phyloP scores from a whole-genome alignment of 2,329 filamentous ascomycete genomes.

The Fusarium fujikuroi region DNA sequence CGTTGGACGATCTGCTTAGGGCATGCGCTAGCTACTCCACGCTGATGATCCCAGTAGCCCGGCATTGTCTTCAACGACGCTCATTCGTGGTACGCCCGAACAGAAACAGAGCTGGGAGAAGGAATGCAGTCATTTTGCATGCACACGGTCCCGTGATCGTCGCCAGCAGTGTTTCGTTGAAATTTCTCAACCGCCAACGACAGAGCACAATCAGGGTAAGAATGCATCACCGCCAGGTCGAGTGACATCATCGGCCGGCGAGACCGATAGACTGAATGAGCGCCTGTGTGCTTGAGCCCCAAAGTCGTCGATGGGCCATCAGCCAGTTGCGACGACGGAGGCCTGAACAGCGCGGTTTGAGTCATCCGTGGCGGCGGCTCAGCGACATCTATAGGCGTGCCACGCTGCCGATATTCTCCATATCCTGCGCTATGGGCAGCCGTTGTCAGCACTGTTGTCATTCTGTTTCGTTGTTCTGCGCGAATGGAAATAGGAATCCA shows the following conservation, averaged over 20 bases:
- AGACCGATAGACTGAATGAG: slow-evolving; percentile 23
- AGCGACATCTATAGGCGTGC: slow-evolving; percentile 23
- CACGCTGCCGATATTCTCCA: slow-evolving; percentile 29
- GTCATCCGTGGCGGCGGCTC: slow-evolving; percentile 38
- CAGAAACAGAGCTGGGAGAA: slow-evolving; percentile 15
- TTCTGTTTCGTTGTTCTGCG: slow-evolving; percentile 11
- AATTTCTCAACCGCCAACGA: slow-evolving; percentile 23
- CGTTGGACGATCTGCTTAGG: slow-evolving; percentile 29
- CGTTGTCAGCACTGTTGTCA: slow-evolving; percentile 25
- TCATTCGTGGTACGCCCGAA: slow-evolving; percentile 15
- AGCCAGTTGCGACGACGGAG: slow-evolving; percentile 31
- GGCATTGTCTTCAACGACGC: slow-evolving; percentile 9
- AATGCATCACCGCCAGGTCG: slow-evolving; percentile 31
- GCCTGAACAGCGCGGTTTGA: slow-evolving; percentile 23
- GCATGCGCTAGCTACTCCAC: slow-evolving; percentile 29
- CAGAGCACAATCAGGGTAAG: slow-evolving; percentile 14
- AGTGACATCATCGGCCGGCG: slow-evolving; percentile 35
- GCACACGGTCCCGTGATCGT: slow-evolving; percentile 29
- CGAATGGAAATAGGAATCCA: slow-evolving; percentile 15
- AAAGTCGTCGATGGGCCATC: slow-evolving; percentile 19
- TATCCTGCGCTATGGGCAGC: slow-evolving; percentile 29
- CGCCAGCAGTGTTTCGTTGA: slow-evolving; percentile 14
- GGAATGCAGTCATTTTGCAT: slow-evolving; percentile 32
- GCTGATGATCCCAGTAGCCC: slow-evolving; percentile 25
- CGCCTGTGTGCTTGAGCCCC: slow-evolving; percentile 30